Evolutionary conservation across 495 filamentous ascomycete genomes (phyloP).

Genomic region (Penicillium silybi): DNA sequence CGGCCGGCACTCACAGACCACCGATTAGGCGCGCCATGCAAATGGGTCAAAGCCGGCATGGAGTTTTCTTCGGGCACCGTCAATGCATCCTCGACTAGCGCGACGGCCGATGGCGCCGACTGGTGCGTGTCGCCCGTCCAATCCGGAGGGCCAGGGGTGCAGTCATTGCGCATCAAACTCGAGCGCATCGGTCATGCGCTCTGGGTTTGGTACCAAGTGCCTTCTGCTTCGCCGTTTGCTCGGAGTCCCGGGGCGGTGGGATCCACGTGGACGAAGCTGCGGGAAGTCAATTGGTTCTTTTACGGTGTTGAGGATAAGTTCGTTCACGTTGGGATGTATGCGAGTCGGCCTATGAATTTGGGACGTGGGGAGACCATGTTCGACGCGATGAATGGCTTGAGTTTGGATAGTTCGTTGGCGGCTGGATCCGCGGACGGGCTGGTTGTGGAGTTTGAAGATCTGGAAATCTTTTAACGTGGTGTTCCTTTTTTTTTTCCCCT

Average conservation of each 20-base stretch:
- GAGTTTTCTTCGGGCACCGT: slow-evolving; percentile 51
- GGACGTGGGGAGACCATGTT: slow-evolving; percentile 36
- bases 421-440: slow-evolving; percentile 37
- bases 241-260: slow-evolving; percentile 38
- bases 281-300: slow-evolving; percentile 59
- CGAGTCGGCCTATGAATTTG: slow-evolving; percentile 47
- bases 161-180: slow-evolving; percentile 54
- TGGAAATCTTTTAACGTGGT: slow-evolving; percentile 48
- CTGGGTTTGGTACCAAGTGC: slow-evolving; percentile 56
- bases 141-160: slow-evolving; percentile 19
- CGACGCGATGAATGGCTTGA: slow-evolving; percentile 42
- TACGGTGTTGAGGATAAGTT: slow-evolving; percentile 58
- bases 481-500: slow-evolving; percentile 5
- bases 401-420: slow-evolving; percentile 18
- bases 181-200: slow-evolving; percentile 54
- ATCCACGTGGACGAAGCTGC: slow-evolving; percentile 52
- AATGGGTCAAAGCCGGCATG: slow-evolving; percentile 60
- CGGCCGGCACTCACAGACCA: slow-evolving; percentile 11
- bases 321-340: slow-evolving; percentile 54
- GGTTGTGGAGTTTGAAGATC: slow-evolving; percentile 54
- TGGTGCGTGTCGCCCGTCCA: slow-evolving; percentile 47
- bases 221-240: slow-evolving; percentile 33
- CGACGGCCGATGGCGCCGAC: slow-evolving; percentile 54
- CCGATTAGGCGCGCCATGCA: slow-evolving; percentile 30
- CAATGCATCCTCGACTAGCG: slow-evolving; percentile 53